Evolutionary conservation across 441 rosid species (phyloP), one percentile per base, ranked within the genome.

Genomic region (Corymbia calophylla): DNA sequence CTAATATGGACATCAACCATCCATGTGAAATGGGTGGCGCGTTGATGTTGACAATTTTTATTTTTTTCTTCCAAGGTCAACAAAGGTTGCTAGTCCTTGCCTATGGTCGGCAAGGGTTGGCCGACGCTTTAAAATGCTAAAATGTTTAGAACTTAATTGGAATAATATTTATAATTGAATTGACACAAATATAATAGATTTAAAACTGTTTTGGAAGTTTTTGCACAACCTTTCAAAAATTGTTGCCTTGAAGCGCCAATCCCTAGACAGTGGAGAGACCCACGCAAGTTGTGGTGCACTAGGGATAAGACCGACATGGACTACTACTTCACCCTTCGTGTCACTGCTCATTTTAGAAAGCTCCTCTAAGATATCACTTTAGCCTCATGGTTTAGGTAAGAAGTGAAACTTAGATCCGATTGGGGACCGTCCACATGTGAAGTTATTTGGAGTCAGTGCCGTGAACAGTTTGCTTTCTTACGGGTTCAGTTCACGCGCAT

Each of bases 141-240:
- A 39, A 39, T 39, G 5, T 39, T 39, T 39, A 5, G 44, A 39
- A 39, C 12, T 23, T 6, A 23, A 58, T 58, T 58, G 14, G 17
- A 58, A 25, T 10, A 23, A 58, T 2, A 0, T 23, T 58, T 58
- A 3, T 1, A 58, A 58, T 58, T 5, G 3, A 23, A 58, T 58
- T 1, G 5, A 4, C 8, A 1, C 9, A 1, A 4, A 1, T 25
- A 1, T 5, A 5, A 25, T 58, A 25, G 0, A 25, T 58, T 25
- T 9, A 58, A 4, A 13, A 58, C 3, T 58, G 4, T 55, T 25
- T 2, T 58, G 3, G 5, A 23, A 58, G 10, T 58, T 58, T 58
- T 25, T 6, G 0, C 0, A 0, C 0, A 25, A 0, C 13, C 25
- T 58, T 58, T 58, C 0, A 0, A 58, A 58, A 58, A 58, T 10